Base-by-base conservation (phyloP, 1,139 yeast species). In the Wickerhamomyces sp. region DNA sequence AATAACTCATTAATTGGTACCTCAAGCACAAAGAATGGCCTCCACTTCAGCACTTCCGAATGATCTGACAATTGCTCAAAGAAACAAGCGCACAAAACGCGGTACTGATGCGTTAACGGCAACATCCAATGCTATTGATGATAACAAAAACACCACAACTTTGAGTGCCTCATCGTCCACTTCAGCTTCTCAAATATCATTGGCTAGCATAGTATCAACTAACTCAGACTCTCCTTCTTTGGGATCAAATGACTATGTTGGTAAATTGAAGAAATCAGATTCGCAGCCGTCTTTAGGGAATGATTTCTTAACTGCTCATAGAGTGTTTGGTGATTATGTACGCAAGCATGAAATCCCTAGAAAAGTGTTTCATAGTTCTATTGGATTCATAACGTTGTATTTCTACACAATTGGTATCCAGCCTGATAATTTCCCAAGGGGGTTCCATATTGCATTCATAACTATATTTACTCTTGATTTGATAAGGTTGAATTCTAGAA, bases 331-430 rank as follows among this genome's bases (percentile, higher is more conserved):
- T 27, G 71, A 71, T 43, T 79, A 81, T 54, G 64, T 83, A 37
- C 75, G 81, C 36, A 86, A 85, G 59, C 93, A 93, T 61, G 99
- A 93, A 64, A 72, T 93, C 26, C 94, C 96, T 4, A 76, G 99
- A 57, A 93, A 93, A 63, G 69, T 76, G 6, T 78, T 93, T 49
- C 99, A 93, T 63, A 84, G 93, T 7, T 84, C 95, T 1, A 88
- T 90, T 45, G 99, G 97, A 1, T 73, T 88, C 49, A 60, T 90
- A 40, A 83, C 97, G 1, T 66, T 93, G 36, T 83, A 77, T 61
- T 68, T 88, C 37, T 91, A 90, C 62, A 76, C 86, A 0, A 61
- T 67, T 36, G 93, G 94, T 7, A 69, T 75, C 7, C 75, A 75
- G 52, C 75, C 76, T 27, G 62, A 66, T 4, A 76, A 77, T 53